Conservation (phyloP, 257 asterid species). For the Thymus mandschuricus region DNA sequence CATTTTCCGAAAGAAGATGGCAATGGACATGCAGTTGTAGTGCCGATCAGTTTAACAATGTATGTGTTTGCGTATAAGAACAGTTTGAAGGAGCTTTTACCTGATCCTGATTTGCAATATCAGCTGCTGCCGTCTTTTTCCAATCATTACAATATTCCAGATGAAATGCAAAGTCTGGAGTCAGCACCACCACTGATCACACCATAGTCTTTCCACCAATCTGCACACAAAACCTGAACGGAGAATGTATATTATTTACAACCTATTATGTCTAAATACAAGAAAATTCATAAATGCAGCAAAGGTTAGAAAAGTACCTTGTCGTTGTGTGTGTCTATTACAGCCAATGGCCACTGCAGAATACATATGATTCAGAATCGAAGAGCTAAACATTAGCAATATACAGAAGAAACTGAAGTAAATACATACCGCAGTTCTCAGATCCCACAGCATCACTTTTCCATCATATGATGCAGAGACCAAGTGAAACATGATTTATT, state of each 20-base stretch:
- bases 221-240: conserved; percentile 82
- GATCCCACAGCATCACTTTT: conserved; percentile 95
- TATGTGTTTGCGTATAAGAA: too few relatives aligned
- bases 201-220: conserved; percentile 86
- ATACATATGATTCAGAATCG: conserved; percentile 28
- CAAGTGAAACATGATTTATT: conserved; percentile 79
- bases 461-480: conserved; percentile 95
- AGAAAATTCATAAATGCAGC: not conserved
- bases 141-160: conserved; percentile 42
- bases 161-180: conserved; percentile 79
- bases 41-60: too few relatives aligned
- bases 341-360: conserved; percentile 90
- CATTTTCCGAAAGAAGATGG: too few relatives aligned
- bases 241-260: conserved; percentile 19
- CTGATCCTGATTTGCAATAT: too few relatives aligned
- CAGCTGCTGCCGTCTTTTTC: too few relatives aligned
- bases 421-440: conserved; percentile 82
- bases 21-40: too few relatives aligned
- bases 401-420: conserved; percentile 15
- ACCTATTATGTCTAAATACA: conserved; percentile 6
- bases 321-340: conserved; percentile 76
- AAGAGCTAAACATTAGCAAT: conserved; percentile 17
- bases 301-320: conserved; percentile 59
- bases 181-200: conserved; percentile 91
- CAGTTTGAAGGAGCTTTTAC: too few relatives aligned